phyloP scores from a whole-genome alignment of 2,329 filamentous ascomycete genomes.

The Exserohilum turcica region DNA sequence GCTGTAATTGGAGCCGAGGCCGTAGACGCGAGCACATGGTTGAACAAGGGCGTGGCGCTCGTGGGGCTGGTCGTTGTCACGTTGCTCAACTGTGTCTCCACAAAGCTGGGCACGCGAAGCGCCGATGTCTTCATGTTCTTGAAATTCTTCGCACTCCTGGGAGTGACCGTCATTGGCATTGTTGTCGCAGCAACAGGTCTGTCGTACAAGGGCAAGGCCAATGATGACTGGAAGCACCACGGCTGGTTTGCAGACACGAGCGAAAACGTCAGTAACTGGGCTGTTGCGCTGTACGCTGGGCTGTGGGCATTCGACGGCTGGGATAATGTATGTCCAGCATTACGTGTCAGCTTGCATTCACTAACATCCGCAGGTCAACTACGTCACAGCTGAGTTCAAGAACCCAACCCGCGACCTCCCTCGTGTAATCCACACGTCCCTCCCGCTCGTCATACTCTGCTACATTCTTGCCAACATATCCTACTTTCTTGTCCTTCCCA shows the following conservation, averaged over 20 bases:
- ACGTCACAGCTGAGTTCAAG: conserved; percentile 95
- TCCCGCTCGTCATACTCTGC: conserved; percentile 88
- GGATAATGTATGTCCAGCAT: conserved; percentile 78
- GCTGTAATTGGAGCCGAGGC: conserved; percentile 87
- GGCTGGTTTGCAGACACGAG: conserved; percentile 90
- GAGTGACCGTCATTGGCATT: conserved; percentile 84
- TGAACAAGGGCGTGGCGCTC: conserved; percentile 86
- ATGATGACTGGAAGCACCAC: conserved; percentile 81
- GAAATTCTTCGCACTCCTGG: conserved; percentile 89
- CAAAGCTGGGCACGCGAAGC: conserved; percentile 81
- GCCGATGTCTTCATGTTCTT: conserved; percentile 96
- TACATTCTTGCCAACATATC: conserved; percentile 91
- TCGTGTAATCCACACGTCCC: conserved; percentile 92
- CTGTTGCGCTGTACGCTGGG: conserved; percentile 91
- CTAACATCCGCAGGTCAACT: conserved; percentile 73
- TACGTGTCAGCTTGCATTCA: conserved; percentile 4
- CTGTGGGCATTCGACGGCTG: conserved; percentile 98
- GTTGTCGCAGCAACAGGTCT: conserved; percentile 87
- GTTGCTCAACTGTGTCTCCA: conserved; percentile 87
- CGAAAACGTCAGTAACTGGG: conserved; percentile 81
- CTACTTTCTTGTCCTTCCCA: conserved; percentile 91
- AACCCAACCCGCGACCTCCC: conserved; percentile 89
- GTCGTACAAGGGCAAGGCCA: conserved; percentile 75
- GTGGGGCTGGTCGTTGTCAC: conserved; percentile 77
- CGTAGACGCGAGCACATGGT: conserved; percentile 79